Conservation (phyloP, 73 alveolate genomes). For the Paramecium caudatum region DNA sequence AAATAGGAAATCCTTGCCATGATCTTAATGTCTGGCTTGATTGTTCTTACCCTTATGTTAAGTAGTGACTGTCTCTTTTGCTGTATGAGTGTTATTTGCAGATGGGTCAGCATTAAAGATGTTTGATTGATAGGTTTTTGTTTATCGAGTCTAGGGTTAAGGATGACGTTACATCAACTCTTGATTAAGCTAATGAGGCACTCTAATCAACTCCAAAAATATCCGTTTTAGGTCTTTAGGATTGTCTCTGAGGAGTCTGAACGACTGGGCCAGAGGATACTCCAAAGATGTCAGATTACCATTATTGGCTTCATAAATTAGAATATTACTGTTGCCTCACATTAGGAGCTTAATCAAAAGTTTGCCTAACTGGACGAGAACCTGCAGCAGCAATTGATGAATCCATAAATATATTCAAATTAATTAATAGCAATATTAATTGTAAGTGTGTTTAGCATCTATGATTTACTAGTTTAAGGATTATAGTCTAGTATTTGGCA, state of each 20-base stretch:
- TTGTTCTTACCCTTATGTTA: constrained; percentile 33
- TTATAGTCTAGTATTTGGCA: constrained; percentile 20
- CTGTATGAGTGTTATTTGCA: constrained; percentile 51
- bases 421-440: constrained; percentile 13
- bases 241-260: neutral
- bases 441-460: constrained; percentile 26
- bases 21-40: constrained; percentile 44
- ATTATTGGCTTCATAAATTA: neutral
- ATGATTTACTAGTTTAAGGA: neutral
- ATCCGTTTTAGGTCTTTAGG: constrained; percentile 26
- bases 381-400: constrained; percentile 62
- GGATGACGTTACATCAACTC: constrained; percentile 19
- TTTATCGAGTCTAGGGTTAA: neutral
- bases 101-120: constrained; percentile 20
- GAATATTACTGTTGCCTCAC: constrained; percentile 4
- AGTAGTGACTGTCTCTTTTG: neutral
- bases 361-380: constrained; percentile 34
- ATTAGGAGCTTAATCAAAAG: constrained; percentile 46
- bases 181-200: constrained; percentile 27
- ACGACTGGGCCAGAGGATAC: neutral
- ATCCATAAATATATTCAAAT: constrained; percentile 50
- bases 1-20: constrained; percentile 53
- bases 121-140: neutral
- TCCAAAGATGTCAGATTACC: constrained; percentile 27
- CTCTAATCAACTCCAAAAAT: constrained; percentile 13